Base-by-base conservation (phyloP, 768 basidiomycete species). In the Kondoa malvinella region DNA sequence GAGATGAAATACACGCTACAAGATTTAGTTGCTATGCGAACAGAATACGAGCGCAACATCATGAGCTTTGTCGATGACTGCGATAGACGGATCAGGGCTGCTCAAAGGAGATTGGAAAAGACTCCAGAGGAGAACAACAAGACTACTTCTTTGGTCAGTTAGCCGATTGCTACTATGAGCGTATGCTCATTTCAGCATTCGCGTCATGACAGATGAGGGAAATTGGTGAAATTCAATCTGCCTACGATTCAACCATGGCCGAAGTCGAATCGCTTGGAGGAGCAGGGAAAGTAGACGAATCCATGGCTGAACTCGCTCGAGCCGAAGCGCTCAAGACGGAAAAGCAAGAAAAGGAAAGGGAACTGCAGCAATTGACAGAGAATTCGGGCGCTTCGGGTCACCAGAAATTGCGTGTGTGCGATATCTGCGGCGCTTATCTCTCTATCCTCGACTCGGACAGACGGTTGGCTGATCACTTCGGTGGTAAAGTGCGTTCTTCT, bases 121-220 rank as follows among this genome's bases (percentile, higher is more conserved):
- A 99, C 95, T 3, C 95, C 95, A 34, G 95, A 97, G 80, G 95
- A 99, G 81, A 99, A 99, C 77, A 91, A 92, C 64, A 95, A 96
- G 80, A 97, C 94, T 33, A 96, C 95, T 2, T 92, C 94, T 77
- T 78, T 99, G 81, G 88, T 88, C 71, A 56, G 14, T 26, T 26
- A 1, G 16, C 56, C 21, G 27, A 15, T 1, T 27, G 26, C 50
- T 57, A 34, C 34, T 50, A 60, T n/a, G n/a, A n/a, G n/a, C n/a
- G n/a, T n/a, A n/a, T n/a, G n/a, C 17, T 17, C 27, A 31, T 56
- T 16, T 4, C 33, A 17, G 17, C 17, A 2, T 21, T 57, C 30
- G 32, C 56, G 2, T 29, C 29, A 26, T 17, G 31, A 16, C 73
- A 89, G 88, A 99, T 99, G 95, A 83, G 91, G 71, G 95, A 99